A percentile compares a stretch with the other conserved stretches of the same genome.
Conservation (phyloP, 2,329 filamentous ascomycete genomes). For the Setomelanomma holmii region DNA sequence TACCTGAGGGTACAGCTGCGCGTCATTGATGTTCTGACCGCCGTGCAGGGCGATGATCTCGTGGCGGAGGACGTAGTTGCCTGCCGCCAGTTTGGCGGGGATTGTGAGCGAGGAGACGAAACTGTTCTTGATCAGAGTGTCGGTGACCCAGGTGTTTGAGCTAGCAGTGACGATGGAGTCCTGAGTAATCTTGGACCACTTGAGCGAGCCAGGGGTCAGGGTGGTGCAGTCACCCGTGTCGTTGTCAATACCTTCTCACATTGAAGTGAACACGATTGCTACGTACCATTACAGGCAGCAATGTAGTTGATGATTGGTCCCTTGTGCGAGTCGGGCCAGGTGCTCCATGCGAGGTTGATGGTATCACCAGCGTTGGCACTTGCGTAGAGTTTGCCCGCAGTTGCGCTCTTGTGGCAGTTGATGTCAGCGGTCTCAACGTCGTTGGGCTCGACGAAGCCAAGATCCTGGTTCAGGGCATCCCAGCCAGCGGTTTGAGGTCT, state of each 20-base stretch:
- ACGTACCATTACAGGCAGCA: constrained; percentile 42
- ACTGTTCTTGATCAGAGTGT: constrained; percentile 52
- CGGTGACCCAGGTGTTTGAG: constrained; percentile 44
- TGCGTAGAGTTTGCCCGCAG: constrained; percentile 41
- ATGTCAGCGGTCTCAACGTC: constrained; percentile 36
- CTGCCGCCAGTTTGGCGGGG: constrained; percentile 53
- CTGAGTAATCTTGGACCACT: neutral
- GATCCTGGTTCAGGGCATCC: constrained; percentile 46
- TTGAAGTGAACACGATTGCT: neutral
- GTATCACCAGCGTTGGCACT: constrained; percentile 43
- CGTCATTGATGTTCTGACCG: constrained; percentile 53
- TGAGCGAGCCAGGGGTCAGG: constrained; percentile 27
- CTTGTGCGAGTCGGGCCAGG: constrained; percentile 46
- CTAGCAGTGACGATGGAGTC: constrained; percentile 21
- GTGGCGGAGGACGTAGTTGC: constrained; percentile 63
- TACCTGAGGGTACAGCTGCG: constrained; percentile 53
- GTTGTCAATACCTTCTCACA: neutral
- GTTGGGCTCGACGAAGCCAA: constrained; percentile 46
- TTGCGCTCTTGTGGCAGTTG: constrained; percentile 51
- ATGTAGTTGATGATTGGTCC: constrained; percentile 51
- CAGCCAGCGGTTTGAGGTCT: constrained; percentile 43
- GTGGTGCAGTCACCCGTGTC: constrained; percentile 40
- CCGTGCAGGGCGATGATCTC: constrained; percentile 61
- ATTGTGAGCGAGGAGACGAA: constrained; percentile 55
- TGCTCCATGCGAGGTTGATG: constrained; percentile 46